Evolutionary conservation across 495 filamentous ascomycete genomes (phyloP), one percentile per base, ranked within the genome.

Genomic region (Aspergillus homomorphus): DNA sequence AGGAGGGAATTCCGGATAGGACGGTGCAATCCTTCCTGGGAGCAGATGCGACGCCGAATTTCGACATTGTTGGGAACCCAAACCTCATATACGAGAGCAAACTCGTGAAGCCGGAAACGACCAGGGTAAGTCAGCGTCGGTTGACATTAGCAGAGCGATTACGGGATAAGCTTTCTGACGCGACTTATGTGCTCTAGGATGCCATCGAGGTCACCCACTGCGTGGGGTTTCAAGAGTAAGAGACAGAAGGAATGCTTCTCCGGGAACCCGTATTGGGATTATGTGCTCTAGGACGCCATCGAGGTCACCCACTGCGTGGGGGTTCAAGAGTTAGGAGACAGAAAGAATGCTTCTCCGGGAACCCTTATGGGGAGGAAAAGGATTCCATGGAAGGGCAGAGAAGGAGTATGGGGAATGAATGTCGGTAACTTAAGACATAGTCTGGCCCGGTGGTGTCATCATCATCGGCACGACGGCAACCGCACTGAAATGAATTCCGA

Each of bases 121-220:
- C 58, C 23, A 22, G 41, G 8, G 72, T 76, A 60, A 66, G 72
- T 72, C 28, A 44, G 26, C 12, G 22, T 2, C 33, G 24, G 12
- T 10, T 30, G 33, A 20, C 33, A 12, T 38, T 10, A 2, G 5
- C 4, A 38, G 5, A 20, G 48, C 51, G 38, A 4, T n/a, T n/a
- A n/a, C n/a, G n/a, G n/a, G 18, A 45, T 20, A 9, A 24, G 18
- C 0, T 43, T 53, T 8, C 28, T 46, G 12, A 49, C 56, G 15
- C 59, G 68, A 54, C 66, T 56, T n/a, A 46, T 2, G 33, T n/a
- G 15, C 26, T 61, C 6, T 53, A 90, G 86, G 89, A 91, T 73
- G 89, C 81, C 1, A 65, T 92, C 49, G 89, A 92, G 64, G 83
- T 91, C 28, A 85, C 87, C 2, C 77, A 76, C 56, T 91, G 89